Conservation (phyloP, 2,329 filamentous ascomycete genomes). For the Sphaerostilbella broomeana region DNA sequence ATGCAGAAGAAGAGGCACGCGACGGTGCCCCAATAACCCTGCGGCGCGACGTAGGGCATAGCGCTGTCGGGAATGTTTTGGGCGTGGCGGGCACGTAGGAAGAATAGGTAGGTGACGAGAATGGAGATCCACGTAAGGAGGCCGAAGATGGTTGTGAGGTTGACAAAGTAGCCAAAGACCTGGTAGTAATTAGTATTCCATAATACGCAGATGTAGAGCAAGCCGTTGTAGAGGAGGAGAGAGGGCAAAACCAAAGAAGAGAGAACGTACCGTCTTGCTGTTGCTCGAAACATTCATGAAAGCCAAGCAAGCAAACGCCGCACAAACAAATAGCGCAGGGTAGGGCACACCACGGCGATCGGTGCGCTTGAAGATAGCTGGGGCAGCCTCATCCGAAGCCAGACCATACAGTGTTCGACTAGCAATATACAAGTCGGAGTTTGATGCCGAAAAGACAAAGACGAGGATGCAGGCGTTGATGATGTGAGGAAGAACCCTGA, state of each 20-base stretch:
- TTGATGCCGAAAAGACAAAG: constrained; percentile 71
- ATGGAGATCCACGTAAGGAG: constrained; percentile 63
- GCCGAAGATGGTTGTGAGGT: constrained; percentile 61
- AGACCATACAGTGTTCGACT: constrained; percentile 68
- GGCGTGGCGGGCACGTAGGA: constrained; percentile 54
- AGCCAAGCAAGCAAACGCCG: constrained; percentile 58
- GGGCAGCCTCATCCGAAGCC: constrained; percentile 64
- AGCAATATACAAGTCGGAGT: constrained; percentile 72
- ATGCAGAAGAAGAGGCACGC: constrained; percentile 62
- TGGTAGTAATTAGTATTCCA: constrained; percentile 7
- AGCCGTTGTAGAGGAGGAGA: too few relatives aligned
- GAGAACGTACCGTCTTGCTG: constrained; percentile 32
- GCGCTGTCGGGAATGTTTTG: constrained; percentile 50
- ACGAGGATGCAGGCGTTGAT: constrained; percentile 68
- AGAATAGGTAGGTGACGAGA: constrained; percentile 60
- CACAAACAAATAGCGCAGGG: constrained; percentile 54
- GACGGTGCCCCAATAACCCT: constrained; percentile 65
- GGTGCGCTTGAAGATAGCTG: constrained; percentile 63
- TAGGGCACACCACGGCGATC: constrained; percentile 66
- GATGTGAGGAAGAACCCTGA: constrained; percentile 57
- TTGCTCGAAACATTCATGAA: constrained; percentile 59
- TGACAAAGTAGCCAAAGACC: constrained; percentile 61
- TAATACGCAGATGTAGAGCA: too few relatives aligned
- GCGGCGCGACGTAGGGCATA: constrained; percentile 61
- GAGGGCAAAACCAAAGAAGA: neutral